Evolutionary conservation across 805 yeast species (phyloP).

Genomic region (Sugiyamaella chiloensis): DNA sequence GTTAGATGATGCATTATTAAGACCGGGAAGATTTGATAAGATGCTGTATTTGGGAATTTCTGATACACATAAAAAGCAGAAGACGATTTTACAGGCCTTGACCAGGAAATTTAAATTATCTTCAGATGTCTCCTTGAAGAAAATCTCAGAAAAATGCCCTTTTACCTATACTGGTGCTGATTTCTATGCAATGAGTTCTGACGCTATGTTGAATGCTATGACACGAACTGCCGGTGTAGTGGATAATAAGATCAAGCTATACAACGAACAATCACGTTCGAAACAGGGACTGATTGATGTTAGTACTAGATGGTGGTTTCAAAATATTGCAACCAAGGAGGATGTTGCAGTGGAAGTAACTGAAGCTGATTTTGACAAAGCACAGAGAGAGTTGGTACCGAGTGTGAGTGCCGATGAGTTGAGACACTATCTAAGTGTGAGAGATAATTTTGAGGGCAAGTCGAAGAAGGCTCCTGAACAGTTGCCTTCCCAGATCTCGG

Average conservation of each 20-base stretch:
- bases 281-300: constrained; percentile 35
- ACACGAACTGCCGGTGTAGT: constrained; percentile 77
- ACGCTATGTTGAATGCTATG: constrained; percentile 96
- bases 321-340: constrained; percentile 61
- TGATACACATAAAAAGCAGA: constrained; percentile 86
- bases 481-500: too few relatives aligned
- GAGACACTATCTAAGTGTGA: constrained; percentile 73
- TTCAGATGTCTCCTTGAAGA: constrained; percentile 53
- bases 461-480: too few relatives aligned
- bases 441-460: constrained; percentile 77
- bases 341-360: constrained; percentile 70
- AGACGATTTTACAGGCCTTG: constrained; percentile 79
- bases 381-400: constrained; percentile 68
- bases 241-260: constrained; percentile 57
- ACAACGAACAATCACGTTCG: constrained; percentile 43
- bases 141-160: constrained; percentile 69
- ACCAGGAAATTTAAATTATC: constrained; percentile 69
- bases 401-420: constrained; percentile 87
- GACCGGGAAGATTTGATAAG: constrained; percentile 96
- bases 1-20: constrained; percentile 84
- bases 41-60: constrained; percentile 91
- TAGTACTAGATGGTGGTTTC: constrained; percentile 87
- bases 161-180: constrained; percentile 97
- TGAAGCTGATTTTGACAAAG: constrained; percentile 72
- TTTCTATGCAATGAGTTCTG: constrained; percentile 92